These are phyloP conservation scores for Cladophialophora exuberans DNA, from an alignment of 2,329 filamentous ascomycete species.

Conservation along the genomic window DNA sequence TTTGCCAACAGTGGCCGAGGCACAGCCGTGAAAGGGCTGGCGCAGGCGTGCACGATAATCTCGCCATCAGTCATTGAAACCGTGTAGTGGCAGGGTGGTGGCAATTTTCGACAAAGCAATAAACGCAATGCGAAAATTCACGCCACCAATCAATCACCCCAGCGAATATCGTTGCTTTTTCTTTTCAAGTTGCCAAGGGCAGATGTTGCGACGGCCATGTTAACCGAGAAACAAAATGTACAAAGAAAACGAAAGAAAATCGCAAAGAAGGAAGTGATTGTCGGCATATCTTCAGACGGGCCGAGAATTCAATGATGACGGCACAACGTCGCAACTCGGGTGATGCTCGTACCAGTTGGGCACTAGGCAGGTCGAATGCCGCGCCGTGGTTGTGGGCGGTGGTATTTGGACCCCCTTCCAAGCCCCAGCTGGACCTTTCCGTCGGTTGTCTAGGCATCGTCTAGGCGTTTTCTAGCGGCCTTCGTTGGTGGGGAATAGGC, in stretches of 20 bases:
- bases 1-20: too few species aligned
- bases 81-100: conserved; percentile 4
- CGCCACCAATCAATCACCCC: conserved; percentile 19
- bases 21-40: not conserved
- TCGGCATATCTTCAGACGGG: conserved; percentile 23
- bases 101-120: conserved; percentile 11
- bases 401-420: not conserved
- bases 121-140: not conserved
- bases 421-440: conserved; percentile 6
- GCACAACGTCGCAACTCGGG: conserved; percentile 22
- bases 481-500: conserved; percentile 6
- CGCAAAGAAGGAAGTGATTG: conserved; percentile 6
- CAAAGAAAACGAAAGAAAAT: not conserved
- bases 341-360: not conserved
- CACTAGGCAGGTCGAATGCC: not conserved
- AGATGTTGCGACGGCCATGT: too few species aligned
- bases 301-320: conserved; percentile 22
- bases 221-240: too few species aligned
- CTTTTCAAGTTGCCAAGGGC: not conserved
- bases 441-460: too few species aligned
- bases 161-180: conserved; percentile 1
- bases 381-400: too few species aligned
- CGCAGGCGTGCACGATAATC: not conserved
- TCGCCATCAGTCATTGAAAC: conserved; percentile 1
- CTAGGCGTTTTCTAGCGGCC: conserved; percentile 19